Conservation (phyloP, 192 early-diverging fungal genomes). For the Piromyces sp. region DNA sequence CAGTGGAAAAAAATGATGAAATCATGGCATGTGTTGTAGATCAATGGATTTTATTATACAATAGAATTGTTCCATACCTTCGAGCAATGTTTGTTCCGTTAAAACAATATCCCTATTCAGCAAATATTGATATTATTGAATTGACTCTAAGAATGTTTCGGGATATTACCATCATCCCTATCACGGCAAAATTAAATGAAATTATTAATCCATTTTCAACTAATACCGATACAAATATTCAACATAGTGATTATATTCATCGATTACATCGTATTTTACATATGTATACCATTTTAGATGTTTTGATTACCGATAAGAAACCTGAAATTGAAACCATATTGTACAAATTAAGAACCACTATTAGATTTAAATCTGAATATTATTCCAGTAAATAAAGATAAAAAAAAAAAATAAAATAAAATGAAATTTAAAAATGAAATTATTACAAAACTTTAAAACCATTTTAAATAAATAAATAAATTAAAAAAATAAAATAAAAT, state of each 20-base stretch:
- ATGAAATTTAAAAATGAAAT: neutral
- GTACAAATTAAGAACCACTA: neutral
- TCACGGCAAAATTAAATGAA: neutral
- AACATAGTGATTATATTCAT: neutral
- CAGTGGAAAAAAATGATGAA: neutral
- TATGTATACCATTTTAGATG: neutral
- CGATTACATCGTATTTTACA: neutral
- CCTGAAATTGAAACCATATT: neutral
- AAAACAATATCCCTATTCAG: neutral
- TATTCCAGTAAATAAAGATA: neutral
- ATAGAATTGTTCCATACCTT: neutral
- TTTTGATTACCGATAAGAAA: neutral
- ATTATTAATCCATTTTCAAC: neutral
- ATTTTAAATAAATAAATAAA: too few species aligned
- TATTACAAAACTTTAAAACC: too few species aligned
- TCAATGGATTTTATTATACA: neutral
- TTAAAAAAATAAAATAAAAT: too few species aligned
- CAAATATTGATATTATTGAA: neutral
- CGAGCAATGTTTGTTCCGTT: neutral
- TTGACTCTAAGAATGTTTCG: neutral
- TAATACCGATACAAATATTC: neutral
- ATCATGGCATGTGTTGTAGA: neutral
- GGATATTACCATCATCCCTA: neutral
- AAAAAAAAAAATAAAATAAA: neutral
- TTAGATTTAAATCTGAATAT: neutral